Evolutionary conservation across 2,329 filamentous ascomycete genomes (phyloP).

Genomic region (Sporothrix globosa): DNA sequence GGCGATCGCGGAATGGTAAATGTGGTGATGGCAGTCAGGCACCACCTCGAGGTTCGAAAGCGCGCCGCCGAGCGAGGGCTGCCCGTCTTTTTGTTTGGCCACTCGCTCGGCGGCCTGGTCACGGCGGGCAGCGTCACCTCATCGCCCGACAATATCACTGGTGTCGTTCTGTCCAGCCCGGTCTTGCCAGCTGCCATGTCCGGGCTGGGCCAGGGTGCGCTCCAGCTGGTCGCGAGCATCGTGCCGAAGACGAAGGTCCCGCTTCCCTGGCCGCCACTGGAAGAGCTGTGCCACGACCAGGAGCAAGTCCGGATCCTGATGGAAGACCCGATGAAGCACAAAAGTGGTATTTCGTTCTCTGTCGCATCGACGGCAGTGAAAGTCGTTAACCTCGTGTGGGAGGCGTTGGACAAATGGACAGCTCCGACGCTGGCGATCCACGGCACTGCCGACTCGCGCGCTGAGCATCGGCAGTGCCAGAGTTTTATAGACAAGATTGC

Average conservation of each 20-base stretch:
- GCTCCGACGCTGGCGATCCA: background rate
- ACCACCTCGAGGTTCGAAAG: constrained; percentile 2
- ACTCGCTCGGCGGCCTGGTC: constrained; percentile 8
- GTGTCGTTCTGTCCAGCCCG: constrained; percentile 1
- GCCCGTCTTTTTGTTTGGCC: constrained; percentile 6
- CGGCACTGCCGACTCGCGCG: constrained; percentile 7
- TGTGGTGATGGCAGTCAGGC: background rate
- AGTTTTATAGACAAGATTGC: background rate
- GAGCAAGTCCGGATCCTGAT: background rate
- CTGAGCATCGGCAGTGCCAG: background rate
- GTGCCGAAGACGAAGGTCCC: background rate
- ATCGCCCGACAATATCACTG: background rate
- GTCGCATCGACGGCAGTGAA: background rate
- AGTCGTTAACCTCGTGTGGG: background rate
- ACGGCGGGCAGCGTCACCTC: constrained; percentile 6
- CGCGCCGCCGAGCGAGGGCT: background rate
- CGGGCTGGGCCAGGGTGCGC: background rate
- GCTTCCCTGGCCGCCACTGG: background rate
- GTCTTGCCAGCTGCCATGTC: background rate
- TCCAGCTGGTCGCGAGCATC: background rate
- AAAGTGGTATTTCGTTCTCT: background rate
- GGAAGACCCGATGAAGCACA: constrained; percentile 1
- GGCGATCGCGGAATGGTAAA: constrained; percentile 8
- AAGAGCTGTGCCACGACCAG: constrained; percentile 7
- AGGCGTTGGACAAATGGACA: background rate